phyloP scores from a whole-genome alignment of 2,329 filamentous ascomycete genomes.

The Diaporthe vexans region DNA sequence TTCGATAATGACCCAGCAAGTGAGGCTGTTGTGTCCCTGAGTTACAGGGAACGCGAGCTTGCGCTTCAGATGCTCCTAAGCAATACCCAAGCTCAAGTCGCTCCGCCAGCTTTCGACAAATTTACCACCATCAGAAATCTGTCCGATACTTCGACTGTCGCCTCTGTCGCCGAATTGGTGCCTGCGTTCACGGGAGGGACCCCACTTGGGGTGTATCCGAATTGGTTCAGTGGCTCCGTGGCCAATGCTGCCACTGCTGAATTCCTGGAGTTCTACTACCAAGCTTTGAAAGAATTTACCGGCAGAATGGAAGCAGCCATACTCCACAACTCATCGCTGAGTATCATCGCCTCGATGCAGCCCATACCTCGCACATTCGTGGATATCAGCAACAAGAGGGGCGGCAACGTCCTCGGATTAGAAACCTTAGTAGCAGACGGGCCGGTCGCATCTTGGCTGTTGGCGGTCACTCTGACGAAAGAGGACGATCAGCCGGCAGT shows the following conservation, averaged over 20 bases:
- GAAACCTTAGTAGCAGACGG: conserved; percentile 53
- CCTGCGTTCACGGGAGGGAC: conserved; percentile 18
- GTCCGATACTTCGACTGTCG: background rate
- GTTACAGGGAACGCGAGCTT: no score
- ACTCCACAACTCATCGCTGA: conserved; percentile 44
- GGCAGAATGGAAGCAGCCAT: conserved; percentile 47
- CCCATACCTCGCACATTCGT: conserved; percentile 50
- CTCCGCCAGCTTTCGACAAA: conserved; percentile 20
- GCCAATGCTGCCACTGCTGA: conserved; percentile 40
- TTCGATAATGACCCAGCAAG: conserved; percentile 47
- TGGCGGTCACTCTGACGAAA: conserved; percentile 55
- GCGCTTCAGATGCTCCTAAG: background rate
- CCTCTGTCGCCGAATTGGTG: conserved; percentile 8
- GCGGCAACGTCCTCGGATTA: conserved; percentile 52
- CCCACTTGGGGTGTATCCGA: conserved; percentile 19
- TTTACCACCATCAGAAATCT: conserved; percentile 1
- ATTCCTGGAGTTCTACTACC: conserved; percentile 49
- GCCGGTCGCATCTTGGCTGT: conserved; percentile 54
- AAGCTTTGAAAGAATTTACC: conserved; percentile 48
- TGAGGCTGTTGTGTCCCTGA: conserved; percentile 46
- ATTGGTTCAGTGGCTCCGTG: conserved; percentile 39
- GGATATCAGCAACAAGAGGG: conserved; percentile 43
- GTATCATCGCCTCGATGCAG: conserved; percentile 46
- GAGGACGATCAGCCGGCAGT: conserved; percentile 48
- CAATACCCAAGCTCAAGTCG: background rate